Conservation (phyloP, 257 asterid genomes). For the Petunia secreta region DNA sequence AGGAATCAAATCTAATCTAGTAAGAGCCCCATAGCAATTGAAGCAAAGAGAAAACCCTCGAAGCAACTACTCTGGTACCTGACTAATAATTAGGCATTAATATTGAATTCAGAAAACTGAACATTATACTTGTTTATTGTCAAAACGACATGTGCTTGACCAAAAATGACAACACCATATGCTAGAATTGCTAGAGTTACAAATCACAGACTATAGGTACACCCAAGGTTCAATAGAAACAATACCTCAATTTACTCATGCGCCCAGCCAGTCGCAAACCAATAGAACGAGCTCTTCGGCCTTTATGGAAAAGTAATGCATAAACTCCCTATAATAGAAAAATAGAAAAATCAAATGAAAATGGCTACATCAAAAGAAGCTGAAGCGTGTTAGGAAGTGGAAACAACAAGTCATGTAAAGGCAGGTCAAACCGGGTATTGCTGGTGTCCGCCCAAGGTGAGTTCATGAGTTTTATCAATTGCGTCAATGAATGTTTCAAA, state of each 20-base stretch:
- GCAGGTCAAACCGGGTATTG: constrained; percentile 79
- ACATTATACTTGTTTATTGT: not conserved
- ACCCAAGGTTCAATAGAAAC: constrained; percentile 11
- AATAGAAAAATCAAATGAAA: constrained; percentile 16
- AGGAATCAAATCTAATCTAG: not conserved
- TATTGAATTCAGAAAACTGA: too few relatives aligned
- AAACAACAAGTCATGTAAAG: constrained; percentile 28
- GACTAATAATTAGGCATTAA: too few relatives aligned
- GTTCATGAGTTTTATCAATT: constrained; percentile 82
- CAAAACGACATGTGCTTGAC: not conserved
- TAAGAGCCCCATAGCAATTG: not conserved
- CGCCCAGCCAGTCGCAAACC: constrained; percentile 91
- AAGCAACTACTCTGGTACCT: not conserved
- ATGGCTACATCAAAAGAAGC: constrained; percentile 24
- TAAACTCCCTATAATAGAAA: constrained; percentile 72
- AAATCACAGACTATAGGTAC: not conserved
- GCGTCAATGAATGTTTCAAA: constrained; percentile 87
- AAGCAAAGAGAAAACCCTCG: not conserved
- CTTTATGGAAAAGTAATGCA: constrained; percentile 77
- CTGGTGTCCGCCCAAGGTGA: constrained; percentile 84
- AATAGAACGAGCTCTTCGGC: constrained; percentile 88
- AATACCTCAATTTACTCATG: constrained; percentile 87
- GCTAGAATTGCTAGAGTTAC: not conserved
- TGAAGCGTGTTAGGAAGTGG: constrained; percentile 26
- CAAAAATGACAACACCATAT: constrained; percentile 16